phyloP scores from a whole-genome alignment of 768 basidiomycete genomes.

The Amylocystis lapponica region DNA sequence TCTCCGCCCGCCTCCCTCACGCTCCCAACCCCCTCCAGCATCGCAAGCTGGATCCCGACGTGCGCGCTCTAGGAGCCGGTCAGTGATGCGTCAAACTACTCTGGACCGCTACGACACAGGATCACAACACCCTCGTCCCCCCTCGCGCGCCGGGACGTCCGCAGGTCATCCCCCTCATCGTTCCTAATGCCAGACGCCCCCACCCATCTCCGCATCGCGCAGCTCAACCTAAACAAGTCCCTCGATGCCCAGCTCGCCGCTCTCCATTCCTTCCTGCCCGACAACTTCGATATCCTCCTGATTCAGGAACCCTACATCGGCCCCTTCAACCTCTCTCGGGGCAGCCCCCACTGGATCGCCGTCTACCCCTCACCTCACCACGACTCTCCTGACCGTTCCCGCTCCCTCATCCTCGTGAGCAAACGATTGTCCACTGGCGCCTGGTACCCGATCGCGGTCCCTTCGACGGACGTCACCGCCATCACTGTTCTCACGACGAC shows the following conservation, averaged over 20 bases:
- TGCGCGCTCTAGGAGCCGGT: too few relatives aligned
- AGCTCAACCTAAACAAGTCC: constrained; percentile 26
- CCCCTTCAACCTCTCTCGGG: constrained; percentile 10
- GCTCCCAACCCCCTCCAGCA: too few relatives aligned
- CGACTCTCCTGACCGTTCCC: not conserved
- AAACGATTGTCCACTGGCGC: constrained; percentile 4
- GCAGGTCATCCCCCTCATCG: too few relatives aligned
- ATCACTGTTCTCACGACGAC: constrained; percentile 16
- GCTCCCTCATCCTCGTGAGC: constrained; percentile 13
- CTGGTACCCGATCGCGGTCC: constrained; percentile 7
- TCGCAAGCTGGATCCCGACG: too few relatives aligned
- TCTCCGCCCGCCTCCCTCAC: too few relatives aligned
- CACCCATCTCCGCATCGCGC: constrained; percentile 16
- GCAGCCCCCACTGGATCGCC: constrained; percentile 7
- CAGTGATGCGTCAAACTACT: not conserved
- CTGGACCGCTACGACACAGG: not conserved
- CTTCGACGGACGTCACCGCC: constrained; percentile 23
- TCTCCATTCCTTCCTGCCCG: constrained; percentile 2
- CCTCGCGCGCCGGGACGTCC: not conserved
- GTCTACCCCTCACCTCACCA: constrained; percentile 24
- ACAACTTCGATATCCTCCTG: constrained; percentile 26
- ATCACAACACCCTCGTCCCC: not conserved
- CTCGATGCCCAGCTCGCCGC: constrained; percentile 12
- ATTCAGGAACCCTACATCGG: constrained; percentile 37
- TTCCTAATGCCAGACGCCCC: not conserved